phyloP scores from a whole-genome alignment of 306 rosid species.

The Delonix regia region DNA sequence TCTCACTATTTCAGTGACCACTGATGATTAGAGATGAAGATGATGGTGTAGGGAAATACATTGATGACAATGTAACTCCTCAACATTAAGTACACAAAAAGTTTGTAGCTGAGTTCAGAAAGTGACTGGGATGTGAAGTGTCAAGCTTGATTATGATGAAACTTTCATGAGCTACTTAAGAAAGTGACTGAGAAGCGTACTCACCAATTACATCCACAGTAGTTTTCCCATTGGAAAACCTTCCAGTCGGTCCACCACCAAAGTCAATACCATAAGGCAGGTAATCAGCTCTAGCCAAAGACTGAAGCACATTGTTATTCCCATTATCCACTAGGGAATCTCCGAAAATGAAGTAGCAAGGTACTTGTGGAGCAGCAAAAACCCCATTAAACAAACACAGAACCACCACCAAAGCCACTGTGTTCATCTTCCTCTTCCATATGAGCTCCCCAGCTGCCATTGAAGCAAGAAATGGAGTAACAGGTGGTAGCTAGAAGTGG shows the following conservation, averaged over 20 bases:
- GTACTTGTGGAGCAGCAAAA: slow-evolving; percentile 65
- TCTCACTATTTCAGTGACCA: neutral
- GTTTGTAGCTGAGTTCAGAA: neutral
- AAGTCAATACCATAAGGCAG: slow-evolving; percentile 87
- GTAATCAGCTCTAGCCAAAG: slow-evolving; percentile 83
- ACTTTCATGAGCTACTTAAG: neutral
- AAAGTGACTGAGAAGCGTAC: slow-evolving; percentile 27
- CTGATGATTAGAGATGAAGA: slow-evolving; percentile 1
- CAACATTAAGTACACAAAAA: neutral
- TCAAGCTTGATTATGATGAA: neutral
- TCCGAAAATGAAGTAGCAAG: slow-evolving; percentile 93
- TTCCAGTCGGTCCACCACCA: slow-evolving; percentile 72
- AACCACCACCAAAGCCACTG: slow-evolving; percentile 35
- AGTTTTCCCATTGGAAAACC: slow-evolving; percentile 92
- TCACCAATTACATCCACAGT: slow-evolving; percentile 74
- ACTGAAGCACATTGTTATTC: slow-evolving; percentile 73
- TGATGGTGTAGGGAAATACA: neutral
- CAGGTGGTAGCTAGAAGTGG: neutral
- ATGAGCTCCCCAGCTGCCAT: neutral
- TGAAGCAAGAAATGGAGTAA: slow-evolving; percentile 5
- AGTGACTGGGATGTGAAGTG: neutral
- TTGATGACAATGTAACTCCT: slow-evolving; percentile 2
- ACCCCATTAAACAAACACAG: slow-evolving; percentile 41
- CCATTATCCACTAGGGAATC: slow-evolving; percentile 93
- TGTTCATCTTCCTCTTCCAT: slow-evolving; percentile 12